phyloP scores from a whole-genome alignment of 805 yeast genomes.

The Saturnispora quitensis region DNA sequence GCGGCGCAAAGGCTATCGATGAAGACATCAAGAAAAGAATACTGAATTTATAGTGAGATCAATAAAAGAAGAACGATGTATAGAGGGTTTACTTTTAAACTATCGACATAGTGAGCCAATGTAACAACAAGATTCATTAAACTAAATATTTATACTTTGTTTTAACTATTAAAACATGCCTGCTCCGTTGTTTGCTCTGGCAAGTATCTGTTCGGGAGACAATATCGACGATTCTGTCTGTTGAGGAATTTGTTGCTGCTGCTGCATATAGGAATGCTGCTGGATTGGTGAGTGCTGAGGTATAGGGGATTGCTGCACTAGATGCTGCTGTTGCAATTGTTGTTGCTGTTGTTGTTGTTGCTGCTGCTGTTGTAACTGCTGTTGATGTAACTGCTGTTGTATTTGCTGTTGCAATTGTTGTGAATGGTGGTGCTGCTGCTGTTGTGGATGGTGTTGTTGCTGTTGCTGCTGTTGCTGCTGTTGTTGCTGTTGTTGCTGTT shows the following conservation, averaged over 20 bases:
- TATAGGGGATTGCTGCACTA: background rate
- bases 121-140: background rate
- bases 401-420: background rate
- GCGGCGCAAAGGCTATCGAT: conserved; percentile 11
- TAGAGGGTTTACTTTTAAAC: background rate
- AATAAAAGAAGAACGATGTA: background rate
- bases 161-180: background rate
- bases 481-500: conserved; percentile 4
- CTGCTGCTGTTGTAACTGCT: conserved; percentile 3
- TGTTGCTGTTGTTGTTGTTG: background rate
- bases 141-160: background rate
- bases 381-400: conserved; percentile 3
- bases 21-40: background rate
- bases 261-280: background rate
- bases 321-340: background rate
- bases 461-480: conserved; percentile 10
- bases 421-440: background rate
- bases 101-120: background rate
- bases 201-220: conserved; percentile 29
- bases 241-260: conserved; percentile 10
- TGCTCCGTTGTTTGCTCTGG: conserved; percentile 18
- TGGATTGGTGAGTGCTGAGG: background rate
- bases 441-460: conserved; percentile 8
- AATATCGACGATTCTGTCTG: conserved; percentile 13
- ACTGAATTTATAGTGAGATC: background rate